These are phyloP conservation scores for Neurospora tetraspora DNA, from an alignment of 495 filamentous ascomycete genomes.

Conservation along the genomic window DNA sequence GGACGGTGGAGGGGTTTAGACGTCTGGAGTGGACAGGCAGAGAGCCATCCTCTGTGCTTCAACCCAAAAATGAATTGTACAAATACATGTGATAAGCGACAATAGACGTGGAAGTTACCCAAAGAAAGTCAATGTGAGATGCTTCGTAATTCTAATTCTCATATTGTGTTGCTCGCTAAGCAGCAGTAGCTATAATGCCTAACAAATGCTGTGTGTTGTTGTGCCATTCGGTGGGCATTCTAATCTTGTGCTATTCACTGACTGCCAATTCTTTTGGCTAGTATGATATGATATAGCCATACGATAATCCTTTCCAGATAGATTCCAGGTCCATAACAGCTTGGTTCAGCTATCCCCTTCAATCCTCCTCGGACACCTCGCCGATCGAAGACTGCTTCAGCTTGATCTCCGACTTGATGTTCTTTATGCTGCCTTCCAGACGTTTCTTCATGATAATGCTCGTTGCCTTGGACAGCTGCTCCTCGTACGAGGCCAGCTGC, in stretches of 20 bases:
- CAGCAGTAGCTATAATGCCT: background rate
- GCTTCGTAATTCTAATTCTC: background rate
- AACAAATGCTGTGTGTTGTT: background rate
- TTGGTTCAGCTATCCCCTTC: background rate
- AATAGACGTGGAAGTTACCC: background rate
- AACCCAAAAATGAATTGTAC: background rate
- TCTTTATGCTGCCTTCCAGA: constrained; percentile 42
- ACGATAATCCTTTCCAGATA: background rate
- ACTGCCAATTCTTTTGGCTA: background rate
- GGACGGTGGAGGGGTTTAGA: background rate
- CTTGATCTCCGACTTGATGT: constrained; percentile 43
- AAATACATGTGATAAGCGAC: background rate
- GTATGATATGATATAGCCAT: background rate
- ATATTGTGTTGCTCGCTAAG: background rate
- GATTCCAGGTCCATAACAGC: background rate
- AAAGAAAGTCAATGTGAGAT: background rate
- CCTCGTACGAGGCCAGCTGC: constrained; percentile 27
- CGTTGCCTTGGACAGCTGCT: constrained; percentile 24
- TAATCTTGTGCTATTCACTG: background rate
- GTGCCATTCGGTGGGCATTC: background rate
- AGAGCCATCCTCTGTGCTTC: background rate
- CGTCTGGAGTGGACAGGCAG: background rate
- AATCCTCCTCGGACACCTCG: constrained; percentile 34
- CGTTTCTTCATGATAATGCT: constrained; percentile 44
- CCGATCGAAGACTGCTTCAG: constrained; percentile 47